A percentile compares a stretch with the other conserved stretches of the same genome.
Conservation (phyloP, 768 basidiomycete species). For the Phaffia tasmanica region DNA sequence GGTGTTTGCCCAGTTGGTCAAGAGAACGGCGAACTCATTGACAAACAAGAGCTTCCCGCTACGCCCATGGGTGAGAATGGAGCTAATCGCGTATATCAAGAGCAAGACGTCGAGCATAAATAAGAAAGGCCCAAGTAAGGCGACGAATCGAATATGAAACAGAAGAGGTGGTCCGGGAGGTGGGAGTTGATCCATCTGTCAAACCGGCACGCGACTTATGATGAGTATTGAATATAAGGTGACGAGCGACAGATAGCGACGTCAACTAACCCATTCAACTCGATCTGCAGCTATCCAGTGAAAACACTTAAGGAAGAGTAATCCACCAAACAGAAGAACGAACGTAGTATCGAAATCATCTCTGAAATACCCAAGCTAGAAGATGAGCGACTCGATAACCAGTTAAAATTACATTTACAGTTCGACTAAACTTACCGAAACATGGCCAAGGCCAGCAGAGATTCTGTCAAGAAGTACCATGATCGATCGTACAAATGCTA, state of each 20-base stretch:
- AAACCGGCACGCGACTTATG: not conserved
- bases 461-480: constrained; percentile 98
- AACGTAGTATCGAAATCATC: constrained; percentile 45
- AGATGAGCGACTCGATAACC: not conserved
- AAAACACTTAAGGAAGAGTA: constrained; percentile 91
- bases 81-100: constrained; percentile 69
- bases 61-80: constrained; percentile 63
- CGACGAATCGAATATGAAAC: constrained; percentile 76
- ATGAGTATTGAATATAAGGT: not conserved
- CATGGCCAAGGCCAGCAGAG: constrained; percentile 88
- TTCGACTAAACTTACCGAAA: constrained; percentile 48
- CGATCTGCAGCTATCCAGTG: constrained; percentile 94
- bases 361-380: constrained; percentile 18
- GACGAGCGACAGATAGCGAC: not conserved
- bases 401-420: not conserved
- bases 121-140: constrained; percentile 56
- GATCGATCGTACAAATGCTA: constrained; percentile 90
- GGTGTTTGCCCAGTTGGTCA: constrained; percentile 66
- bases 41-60: constrained; percentile 91
- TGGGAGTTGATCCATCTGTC: constrained; percentile 91
- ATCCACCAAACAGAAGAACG: constrained; percentile 82
- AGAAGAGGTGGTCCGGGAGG: constrained; percentile 67
- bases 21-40: constrained; percentile 86
- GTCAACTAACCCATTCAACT: constrained; percentile 72
- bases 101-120: constrained; percentile 64